phyloP scores from a whole-genome alignment of 345 rosid species.

The Acer yangbiense region DNA sequence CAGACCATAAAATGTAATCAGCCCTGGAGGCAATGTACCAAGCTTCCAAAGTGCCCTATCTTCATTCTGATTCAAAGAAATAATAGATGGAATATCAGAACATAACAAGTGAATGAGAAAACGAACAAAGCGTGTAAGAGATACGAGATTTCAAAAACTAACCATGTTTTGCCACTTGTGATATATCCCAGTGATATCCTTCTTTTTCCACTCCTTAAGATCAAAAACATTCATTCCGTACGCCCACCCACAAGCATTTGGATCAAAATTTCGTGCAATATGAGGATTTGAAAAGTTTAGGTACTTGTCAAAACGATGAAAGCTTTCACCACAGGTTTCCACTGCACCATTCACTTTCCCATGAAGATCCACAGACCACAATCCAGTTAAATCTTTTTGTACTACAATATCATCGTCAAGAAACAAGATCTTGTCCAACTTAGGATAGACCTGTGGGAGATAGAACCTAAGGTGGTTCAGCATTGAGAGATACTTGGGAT shows the following conservation, averaged over 20 bases:
- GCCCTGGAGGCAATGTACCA: constrained; percentile 98
- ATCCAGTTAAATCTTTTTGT: constrained; percentile 89
- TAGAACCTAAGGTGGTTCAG: constrained; percentile 94
- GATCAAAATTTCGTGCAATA: constrained; percentile 83
- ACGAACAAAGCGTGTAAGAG: background rate
- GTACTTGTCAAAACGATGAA: constrained; percentile 96
- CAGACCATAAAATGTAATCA: constrained; percentile 89
- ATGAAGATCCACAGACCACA: constrained; percentile 79
- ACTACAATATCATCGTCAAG: constrained; percentile 97
- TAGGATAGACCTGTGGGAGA: constrained; percentile 93
- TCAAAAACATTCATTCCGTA: constrained; percentile 99
- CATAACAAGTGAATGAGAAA: background rate
- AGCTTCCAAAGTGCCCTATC: constrained; percentile 96
- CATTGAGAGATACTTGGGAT: constrained; percentile 98
- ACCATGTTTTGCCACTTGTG: constrained; percentile 99
- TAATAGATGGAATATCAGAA: constrained; percentile 1
- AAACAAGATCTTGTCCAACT: constrained; percentile 88
- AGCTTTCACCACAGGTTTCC: constrained; percentile 98
- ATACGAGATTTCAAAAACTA: constrained; percentile 22
- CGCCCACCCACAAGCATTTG: constrained; percentile 99
- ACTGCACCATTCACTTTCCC: constrained; percentile 99
- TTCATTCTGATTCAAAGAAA: constrained; percentile 62
- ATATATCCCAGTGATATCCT: constrained; percentile 95
- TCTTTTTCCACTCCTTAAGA: constrained; percentile 85
- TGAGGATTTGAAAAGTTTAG: constrained; percentile 93